Evolutionary conservation across 371 early-diverging fungal genomes (phyloP), one percentile per base, ranked within the genome.

Genomic region (Umbelopsis sp.): DNA sequence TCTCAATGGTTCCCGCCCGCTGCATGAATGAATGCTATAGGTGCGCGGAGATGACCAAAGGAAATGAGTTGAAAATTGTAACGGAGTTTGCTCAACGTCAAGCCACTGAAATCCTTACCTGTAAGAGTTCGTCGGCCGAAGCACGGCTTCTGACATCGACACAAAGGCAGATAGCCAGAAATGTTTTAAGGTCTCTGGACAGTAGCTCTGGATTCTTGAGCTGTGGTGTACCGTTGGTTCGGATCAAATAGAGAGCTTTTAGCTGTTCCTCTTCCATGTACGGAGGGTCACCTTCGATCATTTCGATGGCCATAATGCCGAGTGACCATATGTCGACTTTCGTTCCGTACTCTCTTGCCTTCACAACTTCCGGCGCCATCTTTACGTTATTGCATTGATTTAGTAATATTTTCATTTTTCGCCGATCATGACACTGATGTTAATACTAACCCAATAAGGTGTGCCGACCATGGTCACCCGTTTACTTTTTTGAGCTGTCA

Each of bases 391-490:
- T 29, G 29, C 45, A 52, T 35, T 46, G 25, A 7, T 10, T 41
- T 41, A 41, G 41, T 41, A 41, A 41, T 7, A 41, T 41, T 7
- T 22, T 12, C 7, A 12, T 7, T 41, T 22, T 41, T 2, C 2
- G 12, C 12, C 41, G 12, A 41, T 41, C 41, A 41, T 41, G 41
- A 41, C 41, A 41, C 4, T 37, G 1, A 67, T 3, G 29, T 4
- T 29, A 1, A 29, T 29, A 29, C 62, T 71, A 67, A 76, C 73
- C 92, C 94, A 94, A 76, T 94, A 95, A 9, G 95, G 94, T 18
- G 99, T 98, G 63, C 99, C 99, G 11, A 97, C 97, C 93, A 97
- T 94, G 2, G 99, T 99, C 0, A 96, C 94, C 63, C 98, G 92
- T 78, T 96, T 95, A 67, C 84, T 89, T 66, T 89, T 85, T 71